Percentiles rank a stretch among this genome's conserved stretches.
Conservation (phyloP, 495 filamentous ascomycete species). For the Penicillium chermesinum region DNA sequence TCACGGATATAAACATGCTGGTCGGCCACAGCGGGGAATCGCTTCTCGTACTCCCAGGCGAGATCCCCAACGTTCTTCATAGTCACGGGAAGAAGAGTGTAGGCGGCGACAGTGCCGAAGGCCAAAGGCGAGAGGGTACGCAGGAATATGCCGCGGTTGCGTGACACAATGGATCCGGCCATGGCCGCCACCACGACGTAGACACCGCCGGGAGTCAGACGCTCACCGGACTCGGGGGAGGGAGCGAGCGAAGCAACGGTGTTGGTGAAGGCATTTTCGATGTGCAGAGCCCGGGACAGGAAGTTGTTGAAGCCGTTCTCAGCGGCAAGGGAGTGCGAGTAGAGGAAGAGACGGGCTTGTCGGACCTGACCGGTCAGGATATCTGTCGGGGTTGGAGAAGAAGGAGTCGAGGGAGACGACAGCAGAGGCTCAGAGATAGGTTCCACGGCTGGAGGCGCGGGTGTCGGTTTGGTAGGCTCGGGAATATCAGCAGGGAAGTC, state of each 20-base stretch:
- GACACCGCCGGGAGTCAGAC: conserved; percentile 74
- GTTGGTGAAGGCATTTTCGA: conserved; percentile 73
- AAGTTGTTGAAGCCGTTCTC: conserved; percentile 74
- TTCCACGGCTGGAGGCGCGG: conserved; percentile 22
- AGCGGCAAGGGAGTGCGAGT: conserved; percentile 61
- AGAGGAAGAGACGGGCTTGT: conserved; percentile 71
- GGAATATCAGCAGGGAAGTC: conserved; percentile 47
- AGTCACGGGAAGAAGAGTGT: conserved; percentile 68
- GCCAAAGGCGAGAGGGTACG: conserved; percentile 64
- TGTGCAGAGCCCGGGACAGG: conserved; percentile 66
- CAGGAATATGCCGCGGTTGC: conserved; percentile 78
- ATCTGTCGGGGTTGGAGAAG: conserved; percentile 78
- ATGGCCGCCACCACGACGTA: conserved; percentile 91
- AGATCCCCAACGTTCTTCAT: conserved; percentile 81
- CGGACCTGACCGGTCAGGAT: conserved; percentile 81
- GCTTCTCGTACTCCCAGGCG: conserved; percentile 84
- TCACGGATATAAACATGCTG: conserved; percentile 65
- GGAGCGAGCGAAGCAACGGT: conserved; percentile 86
- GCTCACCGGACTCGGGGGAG: conserved; percentile 72
- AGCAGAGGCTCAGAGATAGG: conserved; percentile 13
- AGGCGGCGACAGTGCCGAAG: conserved; percentile 68
- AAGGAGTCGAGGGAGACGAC: conserved; percentile 24
- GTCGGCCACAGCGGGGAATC: conserved; percentile 71
- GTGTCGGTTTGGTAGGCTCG: conserved; percentile 35
- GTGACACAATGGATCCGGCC: conserved; percentile 81